Evolutionary conservation across 306 rosid species (phyloP).

Genomic region (Cucurbita moschata): DNA sequence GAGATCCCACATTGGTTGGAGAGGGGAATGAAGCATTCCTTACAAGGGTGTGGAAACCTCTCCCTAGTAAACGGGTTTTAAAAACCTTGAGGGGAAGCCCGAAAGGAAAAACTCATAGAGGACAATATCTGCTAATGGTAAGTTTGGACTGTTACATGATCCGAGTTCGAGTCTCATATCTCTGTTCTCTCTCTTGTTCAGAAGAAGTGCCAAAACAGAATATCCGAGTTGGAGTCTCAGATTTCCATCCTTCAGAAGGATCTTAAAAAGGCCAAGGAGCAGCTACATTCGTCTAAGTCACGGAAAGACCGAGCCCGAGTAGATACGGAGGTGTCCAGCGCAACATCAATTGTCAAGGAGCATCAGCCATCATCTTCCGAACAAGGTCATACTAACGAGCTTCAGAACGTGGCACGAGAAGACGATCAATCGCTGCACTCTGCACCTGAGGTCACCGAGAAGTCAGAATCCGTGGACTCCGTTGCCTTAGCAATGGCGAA

Average conservation of each 20-base stretch:
- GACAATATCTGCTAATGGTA: too few relatives aligned
- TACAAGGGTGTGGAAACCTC: too few relatives aligned
- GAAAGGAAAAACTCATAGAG: too few relatives aligned
- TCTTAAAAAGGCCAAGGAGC: slow-evolving; percentile 47
- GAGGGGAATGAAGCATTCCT: too few relatives aligned
- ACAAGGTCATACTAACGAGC: slow-evolving; percentile 33
- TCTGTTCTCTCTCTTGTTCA: slow-evolving; percentile 11
- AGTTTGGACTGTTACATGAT: too few relatives aligned
- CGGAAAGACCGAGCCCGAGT: slow-evolving; percentile 50
- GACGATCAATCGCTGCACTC: slow-evolving; percentile 31
- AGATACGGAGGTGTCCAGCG: slow-evolving; percentile 50
- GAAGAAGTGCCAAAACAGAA: slow-evolving; percentile 72
- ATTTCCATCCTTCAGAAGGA: slow-evolving; percentile 63
- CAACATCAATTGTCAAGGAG: slow-evolving; percentile 50
- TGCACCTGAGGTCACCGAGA: slow-evolving; percentile 29
- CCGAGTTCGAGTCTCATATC: too few relatives aligned
- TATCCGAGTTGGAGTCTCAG: slow-evolving; percentile 81
- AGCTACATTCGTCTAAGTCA: slow-evolving; percentile 44
- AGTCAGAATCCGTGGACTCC: slow-evolving; percentile 37
- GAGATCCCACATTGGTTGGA: too few relatives aligned
- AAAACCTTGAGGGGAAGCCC: too few relatives aligned
- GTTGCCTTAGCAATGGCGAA: slow-evolving; percentile 36
- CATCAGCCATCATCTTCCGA: slow-evolving; percentile 35
- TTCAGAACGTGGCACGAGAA: slow-evolving; percentile 32
- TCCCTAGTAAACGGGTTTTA: too few relatives aligned